Base-by-base conservation (phyloP, 441 rosid genomes). In the Populus hybrid region DNA sequence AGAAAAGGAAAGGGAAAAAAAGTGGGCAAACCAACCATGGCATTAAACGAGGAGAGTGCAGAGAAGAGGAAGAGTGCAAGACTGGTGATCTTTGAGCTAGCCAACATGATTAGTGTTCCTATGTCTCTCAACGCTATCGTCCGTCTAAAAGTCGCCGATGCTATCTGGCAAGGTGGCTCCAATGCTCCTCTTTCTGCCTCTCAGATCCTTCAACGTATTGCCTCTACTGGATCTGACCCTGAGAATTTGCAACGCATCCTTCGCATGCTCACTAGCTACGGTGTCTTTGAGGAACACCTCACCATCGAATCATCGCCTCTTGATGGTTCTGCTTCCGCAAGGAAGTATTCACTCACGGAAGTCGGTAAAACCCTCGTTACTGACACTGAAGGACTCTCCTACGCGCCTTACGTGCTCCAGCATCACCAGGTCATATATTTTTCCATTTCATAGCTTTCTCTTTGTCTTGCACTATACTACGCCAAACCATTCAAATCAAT, bases 81-180 rank as follows among this genome's bases (percentile, higher is more conserved):
- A 69, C 82, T 92, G 21, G 92, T 83, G 30, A 88, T 95, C 40
- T 46, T 92, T 38, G 99, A 93, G 82, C 93, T 95, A 16, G 92
- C 98, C 61, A 93, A 92, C 90, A 91, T 95, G 98, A 86, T 90
- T 59, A 95, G 99, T 73, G 95, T 95, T 16, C 97, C 97, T 36
- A 93, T 93, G 99, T 90, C 93, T 16, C 94, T 93, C 34, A 87
- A 87, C 82, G 99, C 99, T 69, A 79, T 86, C 74, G 90, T 92
- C 4, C 86, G 88, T 54, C 90, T 95, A 72, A 89, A 91, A 76
- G 86, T 93, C 36, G 86, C 94, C n/a, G 95, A 95, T 75, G 94
- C 90, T 70, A 88, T 95, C 78, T 95, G 99, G 99, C 89, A 89
- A 79, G 82, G 78, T 73, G 99, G 97, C 20, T 81, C 81, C 78